Conservation (phyloP, 2,329 filamentous ascomycete genomes). For the Colletotrichum echinochloae region DNA sequence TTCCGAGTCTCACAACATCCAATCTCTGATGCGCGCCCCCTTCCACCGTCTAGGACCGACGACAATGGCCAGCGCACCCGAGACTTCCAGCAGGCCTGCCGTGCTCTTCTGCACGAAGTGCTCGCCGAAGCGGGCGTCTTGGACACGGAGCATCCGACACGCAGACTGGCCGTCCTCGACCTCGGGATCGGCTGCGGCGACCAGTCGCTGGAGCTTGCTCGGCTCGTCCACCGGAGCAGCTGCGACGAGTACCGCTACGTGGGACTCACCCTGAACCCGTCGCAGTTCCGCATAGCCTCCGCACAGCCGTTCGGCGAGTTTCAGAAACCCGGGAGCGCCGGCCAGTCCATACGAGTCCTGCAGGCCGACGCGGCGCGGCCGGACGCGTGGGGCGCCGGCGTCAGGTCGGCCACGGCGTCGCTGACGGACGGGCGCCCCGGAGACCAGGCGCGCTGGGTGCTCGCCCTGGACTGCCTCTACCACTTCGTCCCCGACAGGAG, state of each 20-base stretch:
- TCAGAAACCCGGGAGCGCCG: not conserved
- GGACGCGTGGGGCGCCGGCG: slow-evolving; percentile 51
- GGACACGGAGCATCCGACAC: slow-evolving; percentile 19
- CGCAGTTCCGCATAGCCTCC: slow-evolving; percentile 57
- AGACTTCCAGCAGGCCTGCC: slow-evolving; percentile 59
- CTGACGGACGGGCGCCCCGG: slow-evolving; percentile 42
- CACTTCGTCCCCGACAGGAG: slow-evolving; percentile 66
- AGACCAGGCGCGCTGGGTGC: slow-evolving; percentile 58
- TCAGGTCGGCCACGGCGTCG: slow-evolving; percentile 45
- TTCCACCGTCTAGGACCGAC: slow-evolving; percentile 44
- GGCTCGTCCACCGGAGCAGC: slow-evolving; percentile 42
- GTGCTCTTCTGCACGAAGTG: slow-evolving; percentile 61
- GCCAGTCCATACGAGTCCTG: slow-evolving; percentile 54
- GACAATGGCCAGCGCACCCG: slow-evolving; percentile 47
- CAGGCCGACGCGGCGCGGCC: slow-evolving; percentile 63
- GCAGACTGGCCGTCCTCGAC: slow-evolving; percentile 58
- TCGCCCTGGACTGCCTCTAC: slow-evolving; percentile 68
- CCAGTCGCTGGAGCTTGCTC: slow-evolving; percentile 61
- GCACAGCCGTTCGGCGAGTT: slow-evolving; percentile 46
- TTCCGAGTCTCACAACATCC: no score
- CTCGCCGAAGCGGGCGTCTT: slow-evolving; percentile 57
- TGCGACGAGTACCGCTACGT: slow-evolving; percentile 58
- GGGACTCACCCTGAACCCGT: slow-evolving; percentile 63
- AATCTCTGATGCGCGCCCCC: not conserved
- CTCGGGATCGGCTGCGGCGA: slow-evolving; percentile 71